Evolutionary conservation across 1,139 yeast species (phyloP), one percentile per base, ranked within the genome.

Genomic region (Saccharomyces hybrid): DNA sequence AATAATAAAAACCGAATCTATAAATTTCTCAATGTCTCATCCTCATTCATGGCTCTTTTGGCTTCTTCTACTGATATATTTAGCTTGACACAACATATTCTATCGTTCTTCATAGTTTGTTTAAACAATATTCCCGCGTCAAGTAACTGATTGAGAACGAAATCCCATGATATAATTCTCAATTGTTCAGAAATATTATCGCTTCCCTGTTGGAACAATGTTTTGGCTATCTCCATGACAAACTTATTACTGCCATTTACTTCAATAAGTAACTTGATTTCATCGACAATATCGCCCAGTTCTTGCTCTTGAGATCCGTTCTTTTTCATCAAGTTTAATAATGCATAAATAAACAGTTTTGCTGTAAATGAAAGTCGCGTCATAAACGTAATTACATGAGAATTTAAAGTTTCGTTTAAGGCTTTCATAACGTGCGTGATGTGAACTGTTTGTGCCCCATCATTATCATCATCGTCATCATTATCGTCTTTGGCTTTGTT

Each of bases 231-330:
- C 5, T 62, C 68, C 46, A 63, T 54, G 14, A 66, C 59, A 38
- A 59, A 65, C 48, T 64, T 65, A 25, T 68, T 63, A 29, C 63
- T 65, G 2, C 73, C 66, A 52, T 71, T 73, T 23, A 76, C 61
- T 28, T 73, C 71, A 5, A 78, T 70, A 13, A 79, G 62, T 27
- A 78, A 76, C 56, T 79, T 81, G 66, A 88, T 77, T 64, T 91
- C 97, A 64, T 88, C 95, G 41, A 88, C 75, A 1, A 90, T 76
- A 59, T 87, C 95, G 26, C 93, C 93, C 51, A 90, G 66, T 0
- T 83, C 67, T 58, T 83, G 83, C 60, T 88, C 96, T 1, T 85
- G 85, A 11, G 81, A 64, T 0, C 95, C 93, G 0, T 85, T 77
- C 50, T 95, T 79, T 53, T 86, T 80, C 57, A 80, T 79, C 52